phyloP scores from a whole-genome alignment of 306 rosid species.

The Vigna unguiculata region DNA sequence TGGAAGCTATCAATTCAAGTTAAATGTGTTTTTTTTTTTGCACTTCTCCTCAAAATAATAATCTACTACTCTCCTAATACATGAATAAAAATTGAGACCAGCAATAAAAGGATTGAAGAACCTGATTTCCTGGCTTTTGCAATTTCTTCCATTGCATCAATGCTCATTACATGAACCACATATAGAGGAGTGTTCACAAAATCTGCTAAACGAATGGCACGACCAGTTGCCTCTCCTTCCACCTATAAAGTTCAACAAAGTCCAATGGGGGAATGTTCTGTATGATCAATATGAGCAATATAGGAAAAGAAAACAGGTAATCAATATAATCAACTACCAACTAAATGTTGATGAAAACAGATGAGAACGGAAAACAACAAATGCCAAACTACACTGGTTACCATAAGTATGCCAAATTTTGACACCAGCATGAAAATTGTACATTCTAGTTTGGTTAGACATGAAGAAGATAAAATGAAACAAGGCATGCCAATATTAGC shows the following conservation, averaged over 20 bases:
- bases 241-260: slow-evolving; percentile 55
- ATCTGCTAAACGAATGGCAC: slow-evolving; percentile 85
- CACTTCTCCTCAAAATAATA: background rate
- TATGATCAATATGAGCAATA: slow-evolving; percentile 17
- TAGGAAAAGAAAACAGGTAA: slow-evolving; percentile 4
- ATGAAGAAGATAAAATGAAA: slow-evolving; percentile 23
- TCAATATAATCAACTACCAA: slow-evolving; percentile 18
- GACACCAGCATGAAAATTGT: slow-evolving; percentile 25
- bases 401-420: background rate
- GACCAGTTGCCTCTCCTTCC: slow-evolving; percentile 96
- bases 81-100: slow-evolving; percentile 23
- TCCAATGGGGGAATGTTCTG: slow-evolving; percentile 40
- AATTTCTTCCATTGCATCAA: slow-evolving; percentile 95
- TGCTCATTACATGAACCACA: slow-evolving; percentile 98
- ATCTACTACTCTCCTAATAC: background rate
- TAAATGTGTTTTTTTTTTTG: background rate
- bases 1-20: background rate
- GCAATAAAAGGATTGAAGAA: slow-evolving; percentile 39
- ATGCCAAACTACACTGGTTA: slow-evolving; percentile 5
- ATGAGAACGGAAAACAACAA: background rate
- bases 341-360: slow-evolving; percentile 12
- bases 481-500: slow-evolving; percentile 1
- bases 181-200: slow-evolving; percentile 90
- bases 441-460: background rate
- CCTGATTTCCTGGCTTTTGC: slow-evolving; percentile 91